Evolutionary conservation across 1,284 basidiomycete genomes (phyloP), one percentile per base, ranked within the genome.

Genomic region (Coniferiporia sulphurascens): DNA sequence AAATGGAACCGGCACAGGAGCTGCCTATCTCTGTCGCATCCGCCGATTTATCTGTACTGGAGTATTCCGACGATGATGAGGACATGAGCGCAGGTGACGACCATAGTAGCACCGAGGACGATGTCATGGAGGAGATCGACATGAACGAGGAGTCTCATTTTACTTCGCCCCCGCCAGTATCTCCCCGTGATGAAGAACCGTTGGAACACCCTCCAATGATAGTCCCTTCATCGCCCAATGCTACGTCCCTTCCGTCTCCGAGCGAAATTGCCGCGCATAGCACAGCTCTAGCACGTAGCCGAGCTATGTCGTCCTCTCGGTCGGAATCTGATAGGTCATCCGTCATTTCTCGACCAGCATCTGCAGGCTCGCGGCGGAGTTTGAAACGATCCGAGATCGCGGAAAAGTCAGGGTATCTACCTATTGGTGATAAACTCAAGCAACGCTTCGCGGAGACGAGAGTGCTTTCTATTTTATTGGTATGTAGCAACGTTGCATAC

Each of bases 391-490:
- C 59, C 22, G 35, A 59, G 65, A 36, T 55, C 57, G 32, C 48
- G 60, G 32, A 64, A 55, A 51, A 64, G 63, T 27, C 70, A 72
- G 15, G 54, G 21, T 22, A 44, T 55, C 63, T 80, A 15, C 81
- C 82, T 9, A 72, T 85, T 22, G 95, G 94, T 0, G 92, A 95
- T 66, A 75, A 79, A 62, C 77, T 95, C 65, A 97, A 96, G 73
- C 79, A 81, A 63, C 75, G 80, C 55, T 91, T 93, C 67, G 71
- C 95, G 62, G 79, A 92, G 21, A 76, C 85, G 46, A 80, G 84
- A 52, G 83, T 96, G 1, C 74, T 94, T 41, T 79, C 83, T 0
- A 87, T 85, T 4, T 74, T 96, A 61, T 75, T 96, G 65, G 92
- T 92, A 62, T 67, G 87, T 76, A 27, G 27, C 38, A 38, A 58